Evolutionary conservation across 148 eudicot species (phyloP).

Genomic region (Bassia scoparia): DNA sequence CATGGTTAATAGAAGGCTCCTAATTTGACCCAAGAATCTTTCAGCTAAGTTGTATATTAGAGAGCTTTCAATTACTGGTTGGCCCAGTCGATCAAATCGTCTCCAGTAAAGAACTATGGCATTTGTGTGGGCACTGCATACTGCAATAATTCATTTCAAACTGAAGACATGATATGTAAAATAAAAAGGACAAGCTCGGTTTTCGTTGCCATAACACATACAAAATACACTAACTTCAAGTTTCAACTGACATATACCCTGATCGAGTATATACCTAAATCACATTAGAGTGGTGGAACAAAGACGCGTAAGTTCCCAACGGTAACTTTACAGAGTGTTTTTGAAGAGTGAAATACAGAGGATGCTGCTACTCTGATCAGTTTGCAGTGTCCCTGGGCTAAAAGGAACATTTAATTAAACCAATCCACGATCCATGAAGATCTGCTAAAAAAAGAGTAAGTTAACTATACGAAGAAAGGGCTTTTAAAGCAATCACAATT

Average conservation of each 20-base stretch:
- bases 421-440: no score
- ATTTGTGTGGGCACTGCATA: slow-evolving; percentile 70
- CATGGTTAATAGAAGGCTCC: slow-evolving; percentile 60
- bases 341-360: no score
- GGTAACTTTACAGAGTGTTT: no score
- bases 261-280: no score
- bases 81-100: slow-evolving; percentile 74
- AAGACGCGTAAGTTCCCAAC: no score
- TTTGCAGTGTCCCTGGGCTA: no score
- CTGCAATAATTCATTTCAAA: not conserved
- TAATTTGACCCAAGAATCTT: slow-evolving; percentile 64
- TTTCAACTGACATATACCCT: no score
- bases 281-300: no score
- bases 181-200: not conserved
- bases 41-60: slow-evolving; percentile 56
- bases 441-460: no score
- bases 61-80: slow-evolving; percentile 76
- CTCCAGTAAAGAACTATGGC: slow-evolving; percentile 82
- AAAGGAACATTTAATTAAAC: no score
- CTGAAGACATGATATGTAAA: not conserved
- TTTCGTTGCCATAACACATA: not conserved
- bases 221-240: not conserved
- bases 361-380: no score
- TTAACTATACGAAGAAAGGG: no score
- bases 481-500: not conserved